Percentiles rank a stretch among this genome's conserved stretches.
phyloP scores from a whole-genome alignment of 768 basidiomycete species.

The Calocybe gangraenosa region DNA sequence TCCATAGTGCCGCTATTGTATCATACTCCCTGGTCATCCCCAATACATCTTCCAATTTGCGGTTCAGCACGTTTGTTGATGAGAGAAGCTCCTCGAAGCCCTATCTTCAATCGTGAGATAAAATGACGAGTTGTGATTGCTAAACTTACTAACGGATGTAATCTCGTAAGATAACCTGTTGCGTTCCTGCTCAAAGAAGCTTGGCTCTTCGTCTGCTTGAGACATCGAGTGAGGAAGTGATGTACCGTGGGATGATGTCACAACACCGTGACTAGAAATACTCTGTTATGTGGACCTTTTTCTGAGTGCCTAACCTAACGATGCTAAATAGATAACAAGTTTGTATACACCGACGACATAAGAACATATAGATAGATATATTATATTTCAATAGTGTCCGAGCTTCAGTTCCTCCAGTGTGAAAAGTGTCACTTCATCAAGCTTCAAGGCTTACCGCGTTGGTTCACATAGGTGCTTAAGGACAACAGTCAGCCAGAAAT shows the following conservation, averaged over 20 bases:
- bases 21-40: slow-evolving; percentile 93
- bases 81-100: slow-evolving; percentile 87
- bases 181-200: slow-evolving; percentile 80
- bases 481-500: neutral
- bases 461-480: slow-evolving; percentile 20
- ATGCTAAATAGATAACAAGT: no score
- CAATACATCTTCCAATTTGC: slow-evolving; percentile 88
- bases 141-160: slow-evolving; percentile 46
- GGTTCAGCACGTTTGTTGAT: slow-evolving; percentile 80
- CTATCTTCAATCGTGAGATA: slow-evolving; percentile 31
- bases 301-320: no score
- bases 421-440: no score
- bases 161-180: slow-evolving; percentile 73
- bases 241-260: no score
- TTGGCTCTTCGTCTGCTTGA: slow-evolving; percentile 40
- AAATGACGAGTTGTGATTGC: neutral
- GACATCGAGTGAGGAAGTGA: slow-evolving; percentile 21
- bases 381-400: no score
- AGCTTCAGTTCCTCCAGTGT: no score
- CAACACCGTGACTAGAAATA: no score
- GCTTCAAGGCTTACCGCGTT: slow-evolving; percentile 5
- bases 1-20: slow-evolving; percentile 83
- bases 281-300: no score
- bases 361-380: no score
- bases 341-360: no score